Evolutionary conservation across 2,329 filamentous ascomycete genomes (phyloP), one percentile per base, ranked within the genome.

Genomic region (Phoma herbarum): DNA sequence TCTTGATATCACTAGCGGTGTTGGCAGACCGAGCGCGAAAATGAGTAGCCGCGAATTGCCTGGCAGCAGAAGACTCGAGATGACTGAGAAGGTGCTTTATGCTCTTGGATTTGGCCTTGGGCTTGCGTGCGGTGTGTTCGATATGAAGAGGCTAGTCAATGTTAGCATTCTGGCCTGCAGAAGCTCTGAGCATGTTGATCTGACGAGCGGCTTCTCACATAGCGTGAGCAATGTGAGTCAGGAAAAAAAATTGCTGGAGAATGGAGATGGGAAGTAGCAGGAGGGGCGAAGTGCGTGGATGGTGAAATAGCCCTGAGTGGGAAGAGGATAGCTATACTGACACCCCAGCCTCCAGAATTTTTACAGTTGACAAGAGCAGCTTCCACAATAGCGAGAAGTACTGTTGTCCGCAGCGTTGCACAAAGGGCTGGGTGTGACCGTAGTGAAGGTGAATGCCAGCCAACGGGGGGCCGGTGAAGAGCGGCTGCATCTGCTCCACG

Each of bases 121-220:
- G 16, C 12, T 25, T 39, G 25, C 29, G n/a, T 31, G 39, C 18
- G 10, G 49, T 33, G 12, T 18, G 18, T 3, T 42, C n/a, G 37
- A 10, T 20, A 12, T 60, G 43, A 41, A 60, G 47, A 37, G 44
- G n/a, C 62, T 73, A 67, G 52, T 64, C 51, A 51, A 58, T n/a
- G 51, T 67, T 53, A 67, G 65, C 59, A 48, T 53, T 66, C 48
- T 67, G 59, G 26, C 64, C 62, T 39, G 64, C 60, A 56, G 69
- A 70, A 50, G 63, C 62, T 61, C 63, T 63, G 37, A 72, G 63
- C 63, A 75, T 61, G 42, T 25, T 58, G 29, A 68, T 61, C 33
- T 71, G 63, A 54, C 67, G 64, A 56, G 53, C 48, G 14, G 60
- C 52, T 48, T 74, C 69, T 42, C 62, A 47, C 69, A 73, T 73